Base-by-base conservation (phyloP, 345 rosid genomes). In the Eucalyptus sideroxylon region DNA sequence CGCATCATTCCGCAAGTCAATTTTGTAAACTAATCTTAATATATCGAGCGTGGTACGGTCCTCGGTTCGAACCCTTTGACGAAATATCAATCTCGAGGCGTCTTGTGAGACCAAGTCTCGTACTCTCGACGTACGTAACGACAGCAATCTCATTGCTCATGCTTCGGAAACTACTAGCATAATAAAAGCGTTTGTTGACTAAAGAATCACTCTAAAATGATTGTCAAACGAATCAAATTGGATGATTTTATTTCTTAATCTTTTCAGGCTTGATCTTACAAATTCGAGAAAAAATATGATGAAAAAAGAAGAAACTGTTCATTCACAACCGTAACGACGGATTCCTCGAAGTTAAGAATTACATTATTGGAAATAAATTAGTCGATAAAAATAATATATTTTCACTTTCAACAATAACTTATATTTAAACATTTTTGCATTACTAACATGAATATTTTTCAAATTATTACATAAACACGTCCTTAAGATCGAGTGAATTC, bases 371-470 rank as follows among this genome's bases (percentile, higher is more conserved):
- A 53, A 53, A 8, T 53, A 7, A 53, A 53, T 53, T 3, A 53
- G 0, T 53, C 1, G 5, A 0, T 19, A 53, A 53, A 53, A 19
- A 53, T 0, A 3, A 53, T 3, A 17, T 17, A 51, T 51, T 19
- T 53, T 53, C 5, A 7, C 10, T 53, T 19, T 53, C 5, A 0
- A 53, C 0, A 0, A 56, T 9, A 56, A 9, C 1, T 56, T 24
- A 21, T 23, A 1, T 23, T 5, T 56, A 9, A 56, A 56, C 12
- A 56, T 24, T 24, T 56, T 56, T 0, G 5, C 7, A 27, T 60
- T 27, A 27, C 30, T 60, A 5, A 60, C 6, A 3, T 26, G 2
- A 60, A 11, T 26, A 6, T 27, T 5, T 60, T 60, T 60, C 1
- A 56, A 56, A 56, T 56, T 12, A 12, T 27, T 27, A 27, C 7